Percentiles rank a stretch among this genome's conserved stretches.
Conservation (phyloP, 805 yeast species). For the Suhomyces faveliae region DNA sequence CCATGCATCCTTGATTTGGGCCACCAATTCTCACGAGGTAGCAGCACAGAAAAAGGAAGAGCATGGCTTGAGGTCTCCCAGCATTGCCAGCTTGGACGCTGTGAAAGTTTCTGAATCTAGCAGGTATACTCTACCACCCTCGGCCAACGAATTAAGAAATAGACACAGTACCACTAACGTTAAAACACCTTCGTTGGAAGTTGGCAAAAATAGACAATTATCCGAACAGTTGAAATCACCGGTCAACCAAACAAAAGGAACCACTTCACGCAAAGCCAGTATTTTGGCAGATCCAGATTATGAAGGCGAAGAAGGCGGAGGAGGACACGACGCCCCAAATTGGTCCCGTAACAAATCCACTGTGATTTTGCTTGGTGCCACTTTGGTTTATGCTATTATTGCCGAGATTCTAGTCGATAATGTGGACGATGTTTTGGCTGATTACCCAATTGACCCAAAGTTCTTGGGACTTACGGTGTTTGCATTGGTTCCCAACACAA, state of each 20-base stretch:
- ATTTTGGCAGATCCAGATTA: conserved; percentile 7
- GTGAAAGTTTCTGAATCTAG: conserved; percentile 11
- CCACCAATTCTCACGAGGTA: conserved; percentile 44
- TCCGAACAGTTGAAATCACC: background rate
- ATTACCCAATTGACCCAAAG: conserved; percentile 84
- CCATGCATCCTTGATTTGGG: conserved; percentile 97
- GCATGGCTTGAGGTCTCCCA: conserved; percentile 32
- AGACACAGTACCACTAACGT: conserved; percentile 5
- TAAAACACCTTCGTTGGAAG: conserved; percentile 13
- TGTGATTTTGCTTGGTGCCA: conserved; percentile 77
- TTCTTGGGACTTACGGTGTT: conserved; percentile 90
- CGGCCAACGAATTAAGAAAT: conserved; percentile 11
- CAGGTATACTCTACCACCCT: conserved; percentile 15
- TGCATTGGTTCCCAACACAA: conserved; percentile 94
- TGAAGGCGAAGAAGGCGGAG: conserved; percentile 34
- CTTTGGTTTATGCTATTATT: conserved; percentile 83
- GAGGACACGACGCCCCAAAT: conserved; percentile 95
- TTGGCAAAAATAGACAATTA: conserved; percentile 14
- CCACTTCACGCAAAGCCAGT: conserved; percentile 2
- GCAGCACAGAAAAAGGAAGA: conserved; percentile 25
- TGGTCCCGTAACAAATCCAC: conserved; percentile 90
- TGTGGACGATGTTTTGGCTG: conserved; percentile 79
- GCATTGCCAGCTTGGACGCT: conserved; percentile 32
- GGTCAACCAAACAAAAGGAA: background rate
- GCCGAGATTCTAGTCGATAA: conserved; percentile 93